Evolutionary conservation across 805 yeast species (phyloP).

Genomic region (Candida ponderosae): DNA sequence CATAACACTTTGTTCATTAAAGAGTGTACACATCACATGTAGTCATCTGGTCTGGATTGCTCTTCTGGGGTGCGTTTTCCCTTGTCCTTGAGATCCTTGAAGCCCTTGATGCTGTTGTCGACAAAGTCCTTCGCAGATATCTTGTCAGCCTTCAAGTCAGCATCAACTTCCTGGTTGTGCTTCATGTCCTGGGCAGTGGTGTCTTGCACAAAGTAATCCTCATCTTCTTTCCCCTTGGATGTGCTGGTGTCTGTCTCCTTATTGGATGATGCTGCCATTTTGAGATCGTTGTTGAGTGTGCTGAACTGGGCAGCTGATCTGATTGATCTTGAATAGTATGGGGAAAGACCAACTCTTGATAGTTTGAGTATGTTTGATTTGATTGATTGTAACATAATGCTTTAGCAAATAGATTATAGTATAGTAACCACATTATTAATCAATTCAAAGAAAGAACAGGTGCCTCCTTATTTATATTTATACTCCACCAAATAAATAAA

Average conservation of each 20-base stretch:
- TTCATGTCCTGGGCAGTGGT: neutral
- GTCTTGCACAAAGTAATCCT: too few species aligned
- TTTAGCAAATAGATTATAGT: too few species aligned
- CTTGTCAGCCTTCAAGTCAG: neutral
- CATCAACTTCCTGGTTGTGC: neutral
- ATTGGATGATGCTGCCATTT: too few species aligned
- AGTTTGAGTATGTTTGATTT: neutral
- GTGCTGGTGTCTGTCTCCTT: too few species aligned
- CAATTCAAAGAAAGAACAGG: too few species aligned
- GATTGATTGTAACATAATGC: neutral
- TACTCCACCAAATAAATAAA: too few species aligned
- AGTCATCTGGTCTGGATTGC: slow-evolving; percentile 19
- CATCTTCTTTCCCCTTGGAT: neutral
- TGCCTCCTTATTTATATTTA: too few species aligned
- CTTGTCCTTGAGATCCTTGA: slow-evolving; percentile 13
- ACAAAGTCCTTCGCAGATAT: slow-evolving; percentile 2
- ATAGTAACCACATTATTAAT: too few species aligned
- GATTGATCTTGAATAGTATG: too few species aligned
- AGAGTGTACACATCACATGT: slow-evolving; percentile 8
- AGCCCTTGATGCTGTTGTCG: slow-evolving; percentile 8
- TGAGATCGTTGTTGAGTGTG: neutral
- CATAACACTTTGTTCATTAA: too few species aligned
- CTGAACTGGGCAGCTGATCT: neutral
- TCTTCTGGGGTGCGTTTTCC: slow-evolving; percentile 14
- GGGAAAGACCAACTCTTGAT: too few species aligned